These are phyloP conservation scores for Boletus vermiculosoides DNA, from an alignment of 768 basidiomycete genomes.

Conservation along the genomic window DNA sequence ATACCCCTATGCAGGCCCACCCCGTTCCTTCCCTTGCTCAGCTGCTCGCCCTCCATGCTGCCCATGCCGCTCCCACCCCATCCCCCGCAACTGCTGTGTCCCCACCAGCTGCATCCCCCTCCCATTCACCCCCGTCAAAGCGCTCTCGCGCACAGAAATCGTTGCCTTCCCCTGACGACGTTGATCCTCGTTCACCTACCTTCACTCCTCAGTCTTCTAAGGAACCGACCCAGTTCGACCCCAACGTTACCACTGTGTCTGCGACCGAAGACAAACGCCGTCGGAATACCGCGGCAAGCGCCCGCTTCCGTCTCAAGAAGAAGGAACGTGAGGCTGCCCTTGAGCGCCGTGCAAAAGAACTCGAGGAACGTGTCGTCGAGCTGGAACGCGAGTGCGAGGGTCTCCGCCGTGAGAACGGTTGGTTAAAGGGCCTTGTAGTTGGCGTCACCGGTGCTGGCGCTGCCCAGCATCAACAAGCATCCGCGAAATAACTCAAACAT, in stretches of 20 bases:
- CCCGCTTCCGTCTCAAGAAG: slow-evolving; percentile 93
- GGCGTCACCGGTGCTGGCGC: slow-evolving; percentile 75
- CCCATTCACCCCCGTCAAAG: slow-evolving; percentile 38
- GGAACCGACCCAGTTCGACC: slow-evolving; percentile 20
- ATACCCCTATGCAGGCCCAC: slow-evolving; percentile 9
- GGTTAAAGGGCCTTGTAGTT: slow-evolving; percentile 88
- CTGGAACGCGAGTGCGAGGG: slow-evolving; percentile 91
- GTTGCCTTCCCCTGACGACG: slow-evolving; percentile 34
- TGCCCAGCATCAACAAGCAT: slow-evolving; percentile 28
- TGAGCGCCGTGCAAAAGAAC: slow-evolving; percentile 81
- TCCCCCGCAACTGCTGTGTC: slow-evolving; percentile 14
- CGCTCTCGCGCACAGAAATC: slow-evolving; percentile 56
- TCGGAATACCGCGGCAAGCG: slow-evolving; percentile 89
- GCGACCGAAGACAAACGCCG: slow-evolving; percentile 88
- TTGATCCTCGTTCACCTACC: slow-evolving; percentile 24
- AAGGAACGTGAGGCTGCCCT: slow-evolving; percentile 92
- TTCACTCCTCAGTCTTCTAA: slow-evolving; percentile 32
- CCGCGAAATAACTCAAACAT: slow-evolving; percentile 16
- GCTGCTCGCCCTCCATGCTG: slow-evolving; percentile 59
- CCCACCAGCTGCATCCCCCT: slow-evolving; percentile 15
- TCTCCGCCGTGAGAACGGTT: slow-evolving; percentile 85
- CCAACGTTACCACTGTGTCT: slow-evolving; percentile 34
- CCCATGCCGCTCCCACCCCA: slow-evolving; percentile 28
- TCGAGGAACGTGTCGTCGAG: slow-evolving; percentile 73
- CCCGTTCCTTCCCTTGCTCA: slow-evolving; percentile 64